phyloP scores from a whole-genome alignment of 1,284 basidiomycete species.

The Melampsora occidentalis region DNA sequence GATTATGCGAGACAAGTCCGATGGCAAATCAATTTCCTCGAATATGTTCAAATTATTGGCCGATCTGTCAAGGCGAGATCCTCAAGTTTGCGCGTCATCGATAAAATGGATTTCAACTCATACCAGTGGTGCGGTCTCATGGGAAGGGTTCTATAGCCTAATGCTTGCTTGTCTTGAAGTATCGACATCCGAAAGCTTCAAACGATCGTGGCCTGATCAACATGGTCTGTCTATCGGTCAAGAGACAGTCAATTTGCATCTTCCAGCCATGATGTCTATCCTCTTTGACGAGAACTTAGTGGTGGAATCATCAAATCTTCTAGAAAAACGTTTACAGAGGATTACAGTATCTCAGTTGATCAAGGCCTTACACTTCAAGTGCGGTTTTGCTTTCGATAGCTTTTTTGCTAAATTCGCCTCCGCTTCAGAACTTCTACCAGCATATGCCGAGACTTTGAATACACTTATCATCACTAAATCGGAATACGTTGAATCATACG shows the following conservation, averaged over 20 bases:
- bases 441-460: constrained; percentile 25
- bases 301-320: neutral
- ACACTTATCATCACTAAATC: constrained; percentile 12
- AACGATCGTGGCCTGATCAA: neutral
- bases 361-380: neutral
- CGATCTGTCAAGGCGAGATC: neutral
- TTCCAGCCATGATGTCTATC: neutral
- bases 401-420: constrained; percentile 18
- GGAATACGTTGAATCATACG: constrained; percentile 14
- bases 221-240: neutral
- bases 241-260: neutral
- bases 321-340: neutral
- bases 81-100: neutral
- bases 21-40: neutral
- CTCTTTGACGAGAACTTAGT: neutral
- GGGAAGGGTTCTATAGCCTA: constrained; percentile 32
- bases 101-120: constrained; percentile 10
- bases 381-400: neutral
- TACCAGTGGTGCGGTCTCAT: constrained; percentile 6
- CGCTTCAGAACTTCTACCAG: constrained; percentile 11
- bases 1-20: neutral
- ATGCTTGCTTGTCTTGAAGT: constrained; percentile 32
- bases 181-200: neutral
- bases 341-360: constrained; percentile 17
- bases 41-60: neutral